These are phyloP conservation scores for Ceratocystis eucalypticola DNA, from an alignment of 2,329 filamentous ascomycete species.

Conservation along the genomic window DNA sequence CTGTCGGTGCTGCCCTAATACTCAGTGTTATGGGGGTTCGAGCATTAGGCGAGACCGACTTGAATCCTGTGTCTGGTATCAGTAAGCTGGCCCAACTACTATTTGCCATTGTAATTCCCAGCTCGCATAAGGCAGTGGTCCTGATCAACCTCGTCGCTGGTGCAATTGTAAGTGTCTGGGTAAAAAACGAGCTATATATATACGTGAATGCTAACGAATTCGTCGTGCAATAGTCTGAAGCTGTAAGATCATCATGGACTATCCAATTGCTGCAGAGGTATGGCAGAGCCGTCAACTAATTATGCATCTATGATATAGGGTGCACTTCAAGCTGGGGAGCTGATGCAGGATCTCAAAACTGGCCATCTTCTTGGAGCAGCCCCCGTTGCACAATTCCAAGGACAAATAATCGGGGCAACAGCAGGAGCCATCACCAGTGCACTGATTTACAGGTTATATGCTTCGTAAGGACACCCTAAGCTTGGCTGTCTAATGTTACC, in stretches of 20 bases:
- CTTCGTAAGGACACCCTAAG: constrained; percentile 32
- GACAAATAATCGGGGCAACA: constrained; percentile 80
- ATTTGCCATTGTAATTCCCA: constrained; percentile 79
- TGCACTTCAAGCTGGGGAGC: constrained; percentile 84
- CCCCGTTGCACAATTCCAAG: constrained; percentile 91
- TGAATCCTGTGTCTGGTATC: constrained; percentile 93
- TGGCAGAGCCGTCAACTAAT: neutral
- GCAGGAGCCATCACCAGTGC: constrained; percentile 78
- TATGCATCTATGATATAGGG: constrained; percentile 30
- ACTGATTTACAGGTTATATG: constrained; percentile 79
- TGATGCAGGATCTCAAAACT: constrained; percentile 95
- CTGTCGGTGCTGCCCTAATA: constrained; percentile 72
- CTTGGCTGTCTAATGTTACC: neutral
- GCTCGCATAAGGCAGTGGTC: constrained; percentile 69
- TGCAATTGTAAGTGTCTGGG: constrained; percentile 44
- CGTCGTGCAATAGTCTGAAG: constrained; percentile 27
- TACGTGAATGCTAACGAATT: neutral
- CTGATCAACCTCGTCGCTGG: constrained; percentile 91
- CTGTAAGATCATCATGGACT: constrained; percentile 24
- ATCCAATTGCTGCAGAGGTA: neutral
- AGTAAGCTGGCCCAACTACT: constrained; percentile 92
- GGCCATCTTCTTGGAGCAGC: constrained; percentile 85
- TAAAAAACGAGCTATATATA: neutral
- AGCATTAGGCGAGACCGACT: constrained; percentile 67
- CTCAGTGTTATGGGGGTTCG: constrained; percentile 62